phyloP scores from a whole-genome alignment of 1,284 basidiomycete genomes.

The Heliocybe sulcata region DNA sequence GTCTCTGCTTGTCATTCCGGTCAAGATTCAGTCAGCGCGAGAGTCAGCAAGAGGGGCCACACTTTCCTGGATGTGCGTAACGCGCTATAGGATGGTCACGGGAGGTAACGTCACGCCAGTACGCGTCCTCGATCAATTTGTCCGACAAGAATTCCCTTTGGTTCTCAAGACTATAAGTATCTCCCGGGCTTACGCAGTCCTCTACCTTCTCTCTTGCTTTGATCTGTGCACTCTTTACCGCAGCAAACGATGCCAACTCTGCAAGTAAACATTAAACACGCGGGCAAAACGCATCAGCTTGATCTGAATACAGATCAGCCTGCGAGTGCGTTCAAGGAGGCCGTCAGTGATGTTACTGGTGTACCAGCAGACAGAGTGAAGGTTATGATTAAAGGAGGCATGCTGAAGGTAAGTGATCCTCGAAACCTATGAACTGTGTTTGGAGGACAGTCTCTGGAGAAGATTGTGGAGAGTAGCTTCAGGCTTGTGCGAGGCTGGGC shows the following conservation, averaged over 20 bases:
- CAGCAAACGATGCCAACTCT: slow-evolving; percentile 49
- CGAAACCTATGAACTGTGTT: no score
- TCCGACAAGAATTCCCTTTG: neutral
- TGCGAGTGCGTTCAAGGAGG: slow-evolving; percentile 74
- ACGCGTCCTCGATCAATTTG: no score
- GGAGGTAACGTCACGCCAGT: no score
- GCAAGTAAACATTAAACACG: slow-evolving; percentile 83
- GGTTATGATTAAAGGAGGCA: slow-evolving; percentile 94
- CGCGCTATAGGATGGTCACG: no score
- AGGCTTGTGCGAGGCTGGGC: neutral
- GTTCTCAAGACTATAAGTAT: neutral
- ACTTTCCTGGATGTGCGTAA: no score
- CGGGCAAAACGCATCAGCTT: slow-evolving; percentile 72
- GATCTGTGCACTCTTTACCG: slow-evolving; percentile 8
- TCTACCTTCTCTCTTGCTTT: slow-evolving; percentile 5
- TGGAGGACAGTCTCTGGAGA: neutral
- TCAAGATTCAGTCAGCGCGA: no score
- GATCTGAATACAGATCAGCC: slow-evolving; percentile 64
- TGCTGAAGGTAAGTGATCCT: slow-evolving; percentile 59
- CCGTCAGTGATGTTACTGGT: slow-evolving; percentile 77
- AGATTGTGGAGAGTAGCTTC: no score
- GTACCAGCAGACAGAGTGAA: slow-evolving; percentile 92
- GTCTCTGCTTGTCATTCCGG: no score
- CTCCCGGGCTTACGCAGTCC: neutral
- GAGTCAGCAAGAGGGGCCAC: no score